A percentile compares a stretch with the other conserved stretches of the same genome.
Conservation (phyloP, 2,329 filamentous ascomycete species). For the Cladosporium oxysporum region DNA sequence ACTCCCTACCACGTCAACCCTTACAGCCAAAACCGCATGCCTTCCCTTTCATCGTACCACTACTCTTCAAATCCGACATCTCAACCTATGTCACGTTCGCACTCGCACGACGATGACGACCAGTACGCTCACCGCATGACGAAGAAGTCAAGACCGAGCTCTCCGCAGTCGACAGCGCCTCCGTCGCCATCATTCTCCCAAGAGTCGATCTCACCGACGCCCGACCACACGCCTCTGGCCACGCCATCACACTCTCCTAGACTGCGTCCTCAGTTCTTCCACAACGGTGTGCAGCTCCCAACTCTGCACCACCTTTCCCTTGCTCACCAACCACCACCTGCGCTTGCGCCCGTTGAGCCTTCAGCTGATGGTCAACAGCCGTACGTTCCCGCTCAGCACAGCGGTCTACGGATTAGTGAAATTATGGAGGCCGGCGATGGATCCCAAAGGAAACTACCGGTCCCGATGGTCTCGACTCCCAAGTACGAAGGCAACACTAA, state of each 20-base stretch:
- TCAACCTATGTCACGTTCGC: constrained; percentile 87
- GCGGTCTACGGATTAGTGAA: constrained; percentile 80
- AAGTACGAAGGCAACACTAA: constrained; percentile 51
- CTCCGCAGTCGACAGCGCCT: constrained; percentile 91
- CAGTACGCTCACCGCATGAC: constrained; percentile 73
- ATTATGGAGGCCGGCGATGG: constrained; percentile 90
- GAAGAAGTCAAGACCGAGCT: constrained; percentile 90
- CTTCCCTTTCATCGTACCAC: constrained; percentile 75
- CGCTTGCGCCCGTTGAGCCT: constrained; percentile 71
- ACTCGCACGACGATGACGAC: constrained; percentile 81
- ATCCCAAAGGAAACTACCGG: constrained; percentile 84
- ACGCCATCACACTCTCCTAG: constrained; percentile 95
- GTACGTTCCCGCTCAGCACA: constrained; percentile 57
- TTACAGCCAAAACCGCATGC: constrained; percentile 64
- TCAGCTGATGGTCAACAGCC: constrained; percentile 61
- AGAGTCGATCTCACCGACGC: constrained; percentile 91
- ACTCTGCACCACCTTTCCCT: constrained; percentile 75
- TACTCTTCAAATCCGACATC: constrained; percentile 51
- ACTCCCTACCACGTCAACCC: constrained; percentile 46
- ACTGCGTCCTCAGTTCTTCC: constrained; percentile 71
- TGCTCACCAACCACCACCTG: constrained; percentile 58
- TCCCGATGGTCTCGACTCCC: constrained; percentile 72
- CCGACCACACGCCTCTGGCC: constrained; percentile 96
- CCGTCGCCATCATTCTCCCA: constrained; percentile 96
- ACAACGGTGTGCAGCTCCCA: constrained; percentile 76